phyloP scores from a whole-genome alignment of 306 rosid genomes.

The Spatholobus suberectus region DNA sequence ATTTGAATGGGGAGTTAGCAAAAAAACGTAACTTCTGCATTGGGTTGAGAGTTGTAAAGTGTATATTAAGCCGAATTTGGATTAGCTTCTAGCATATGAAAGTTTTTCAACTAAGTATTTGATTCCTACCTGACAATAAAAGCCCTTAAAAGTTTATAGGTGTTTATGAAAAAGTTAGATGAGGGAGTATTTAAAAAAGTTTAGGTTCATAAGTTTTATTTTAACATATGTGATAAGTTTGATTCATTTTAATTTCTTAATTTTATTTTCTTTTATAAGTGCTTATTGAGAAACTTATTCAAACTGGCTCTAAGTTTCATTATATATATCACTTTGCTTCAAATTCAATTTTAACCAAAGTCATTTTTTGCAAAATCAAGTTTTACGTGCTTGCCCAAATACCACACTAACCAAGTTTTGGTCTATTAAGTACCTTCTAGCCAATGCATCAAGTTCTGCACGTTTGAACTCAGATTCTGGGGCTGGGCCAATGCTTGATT shows the following conservation, averaged over 20 bases:
- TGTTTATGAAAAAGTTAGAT: background rate
- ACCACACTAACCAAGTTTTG: background rate
- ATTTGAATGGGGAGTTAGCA: too few species aligned
- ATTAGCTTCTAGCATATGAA: background rate
- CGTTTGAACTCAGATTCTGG: slow-evolving; percentile 85
- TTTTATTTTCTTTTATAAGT: background rate
- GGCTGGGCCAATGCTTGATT: slow-evolving; percentile 50
- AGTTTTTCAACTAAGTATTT: background rate
- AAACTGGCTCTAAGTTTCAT: background rate
- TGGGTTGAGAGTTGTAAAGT: too few species aligned
- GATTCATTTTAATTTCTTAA: background rate
- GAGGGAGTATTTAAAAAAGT: background rate
- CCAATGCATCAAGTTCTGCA: slow-evolving; percentile 88
- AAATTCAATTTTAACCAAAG: background rate
- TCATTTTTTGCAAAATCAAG: too few species aligned
- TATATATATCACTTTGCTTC: background rate
- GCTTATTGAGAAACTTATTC: background rate
- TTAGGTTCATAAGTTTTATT: background rate
- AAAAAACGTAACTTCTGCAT: background rate
- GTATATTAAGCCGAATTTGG: background rate
- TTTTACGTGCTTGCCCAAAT: background rate
- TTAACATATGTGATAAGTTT: too few species aligned
- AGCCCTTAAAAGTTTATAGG: background rate
- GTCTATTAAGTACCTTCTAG: slow-evolving; percentile 72
- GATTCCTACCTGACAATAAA: background rate